phyloP scores from a whole-genome alignment of 108 stramenopile species.

The Discostella stelligeroides region DNA sequence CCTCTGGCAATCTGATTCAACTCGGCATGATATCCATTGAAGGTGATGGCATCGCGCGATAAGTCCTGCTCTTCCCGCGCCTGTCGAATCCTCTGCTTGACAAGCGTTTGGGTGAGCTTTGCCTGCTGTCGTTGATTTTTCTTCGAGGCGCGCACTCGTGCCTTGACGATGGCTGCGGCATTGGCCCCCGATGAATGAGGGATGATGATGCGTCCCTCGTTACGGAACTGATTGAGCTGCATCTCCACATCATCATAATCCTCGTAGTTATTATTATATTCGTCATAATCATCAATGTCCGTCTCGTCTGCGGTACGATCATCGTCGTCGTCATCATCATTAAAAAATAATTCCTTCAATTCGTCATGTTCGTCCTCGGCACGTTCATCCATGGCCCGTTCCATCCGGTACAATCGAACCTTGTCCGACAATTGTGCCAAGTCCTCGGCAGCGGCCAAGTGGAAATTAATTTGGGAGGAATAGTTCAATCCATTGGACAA shows the following conservation, averaged over 20 bases:
- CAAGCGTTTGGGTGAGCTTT: constrained; percentile 19
- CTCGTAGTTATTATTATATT: no score
- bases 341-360: no score
- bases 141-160: constrained; percentile 12
- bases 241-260: no score
- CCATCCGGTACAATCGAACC: constrained; percentile 36
- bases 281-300: constrained; percentile 13
- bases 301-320: background rate
- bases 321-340: constrained; percentile 2
- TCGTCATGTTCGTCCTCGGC: constrained; percentile 31
- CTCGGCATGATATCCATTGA: constrained; percentile 36
- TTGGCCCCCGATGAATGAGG: constrained; percentile 2
- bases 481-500: constrained; percentile 23
- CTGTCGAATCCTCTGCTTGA: constrained; percentile 31
- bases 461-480: constrained; percentile 21
- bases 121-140: constrained; percentile 25
- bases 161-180: background rate
- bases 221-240: no score
- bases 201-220: background rate
- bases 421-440: constrained; percentile 22
- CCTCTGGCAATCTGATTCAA: constrained; percentile 37
- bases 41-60: constrained; percentile 30
- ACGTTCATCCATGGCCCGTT: constrained; percentile 36
- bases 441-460: constrained; percentile 28
- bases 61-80: constrained; percentile 27